Conservation (phyloP, 176 grass and related monocot genomes). For the Paspalum vaginatum region DNA sequence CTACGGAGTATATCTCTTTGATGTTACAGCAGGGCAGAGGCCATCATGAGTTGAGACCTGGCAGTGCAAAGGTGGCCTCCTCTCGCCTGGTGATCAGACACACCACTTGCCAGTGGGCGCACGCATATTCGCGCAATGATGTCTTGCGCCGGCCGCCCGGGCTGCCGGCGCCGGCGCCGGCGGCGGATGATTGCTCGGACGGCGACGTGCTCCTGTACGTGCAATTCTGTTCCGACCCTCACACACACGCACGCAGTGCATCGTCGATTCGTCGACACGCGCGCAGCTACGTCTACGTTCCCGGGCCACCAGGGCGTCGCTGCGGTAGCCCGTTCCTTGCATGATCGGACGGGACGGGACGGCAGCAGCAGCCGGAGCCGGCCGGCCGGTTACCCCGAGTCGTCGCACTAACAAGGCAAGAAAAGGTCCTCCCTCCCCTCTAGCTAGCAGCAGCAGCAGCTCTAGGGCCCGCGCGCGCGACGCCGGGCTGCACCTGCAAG, state of each 20-base stretch:
- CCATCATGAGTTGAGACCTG: background rate
- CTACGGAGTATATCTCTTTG: slow-evolving; percentile 10
- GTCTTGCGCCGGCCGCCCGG: background rate
- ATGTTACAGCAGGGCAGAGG: background rate
- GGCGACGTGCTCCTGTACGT: slow-evolving; percentile 9
- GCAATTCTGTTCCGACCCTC: too few relatives aligned
- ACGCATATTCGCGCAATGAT: slow-evolving; percentile 14
- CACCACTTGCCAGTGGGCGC: background rate
- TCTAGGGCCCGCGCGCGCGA: background rate
- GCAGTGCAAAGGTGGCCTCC: too few relatives aligned
- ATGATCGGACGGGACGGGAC: background rate
- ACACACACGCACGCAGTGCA: too few relatives aligned
- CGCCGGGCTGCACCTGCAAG: background rate
- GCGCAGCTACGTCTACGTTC: too few relatives aligned
- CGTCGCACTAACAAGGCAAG: slow-evolving; percentile 46
- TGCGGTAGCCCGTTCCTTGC: too few relatives aligned
- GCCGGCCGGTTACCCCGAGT: background rate
- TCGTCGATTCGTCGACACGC: too few relatives aligned
- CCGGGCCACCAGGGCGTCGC: too few relatives aligned
- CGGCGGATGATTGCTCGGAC: slow-evolving; percentile 41
- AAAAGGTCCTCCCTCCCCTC: too few relatives aligned
- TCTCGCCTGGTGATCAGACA: too few relatives aligned
- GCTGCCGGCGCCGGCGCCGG: slow-evolving; percentile 6
- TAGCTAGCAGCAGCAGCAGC: too few relatives aligned
- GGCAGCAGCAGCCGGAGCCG: background rate